phyloP scores from a whole-genome alignment of 345 rosid species.

The Pseudoturritis turrita region DNA sequence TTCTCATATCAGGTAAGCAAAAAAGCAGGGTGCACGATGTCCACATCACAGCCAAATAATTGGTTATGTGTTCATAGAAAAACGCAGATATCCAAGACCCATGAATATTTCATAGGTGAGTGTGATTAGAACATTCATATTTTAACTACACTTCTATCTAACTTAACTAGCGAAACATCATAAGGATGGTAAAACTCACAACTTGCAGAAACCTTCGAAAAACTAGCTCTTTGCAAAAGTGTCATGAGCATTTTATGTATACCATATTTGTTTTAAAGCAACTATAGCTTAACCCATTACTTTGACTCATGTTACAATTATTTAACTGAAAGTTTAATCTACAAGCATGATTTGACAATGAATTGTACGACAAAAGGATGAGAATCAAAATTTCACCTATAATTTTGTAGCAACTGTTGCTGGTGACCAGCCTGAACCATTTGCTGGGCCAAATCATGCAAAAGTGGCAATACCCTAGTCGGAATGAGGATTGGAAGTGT shows the following conservation, averaged over 20 bases:
- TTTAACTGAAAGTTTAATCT: background rate
- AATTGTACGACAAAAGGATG: background rate
- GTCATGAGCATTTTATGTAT: background rate
- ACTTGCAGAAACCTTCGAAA: background rate
- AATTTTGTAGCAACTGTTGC: slow-evolving; percentile 65
- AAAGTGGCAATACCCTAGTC: slow-evolving; percentile 73
- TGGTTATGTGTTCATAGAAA: background rate
- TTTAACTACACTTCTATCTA: background rate
- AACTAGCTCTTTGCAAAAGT: background rate
- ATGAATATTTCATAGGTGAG: background rate
- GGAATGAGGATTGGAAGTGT: slow-evolving; percentile 86
- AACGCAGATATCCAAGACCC: background rate
- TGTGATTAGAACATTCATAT: background rate
- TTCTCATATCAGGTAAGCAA: background rate
- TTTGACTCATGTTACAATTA: background rate
- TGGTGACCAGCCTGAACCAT: slow-evolving; percentile 94
- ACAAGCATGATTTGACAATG: background rate
- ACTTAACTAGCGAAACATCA: background rate
- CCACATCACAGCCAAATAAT: background rate
- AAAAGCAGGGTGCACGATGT: background rate
- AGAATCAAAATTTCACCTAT: slow-evolving; percentile 45
- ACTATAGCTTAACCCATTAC: background rate
- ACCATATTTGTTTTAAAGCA: background rate
- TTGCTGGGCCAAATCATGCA: slow-evolving; percentile 88
- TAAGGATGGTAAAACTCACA: background rate